These are phyloP conservation scores for Pilaira anomala DNA, from an alignment of 192 early-diverging fungal species.

Conservation along the genomic window DNA sequence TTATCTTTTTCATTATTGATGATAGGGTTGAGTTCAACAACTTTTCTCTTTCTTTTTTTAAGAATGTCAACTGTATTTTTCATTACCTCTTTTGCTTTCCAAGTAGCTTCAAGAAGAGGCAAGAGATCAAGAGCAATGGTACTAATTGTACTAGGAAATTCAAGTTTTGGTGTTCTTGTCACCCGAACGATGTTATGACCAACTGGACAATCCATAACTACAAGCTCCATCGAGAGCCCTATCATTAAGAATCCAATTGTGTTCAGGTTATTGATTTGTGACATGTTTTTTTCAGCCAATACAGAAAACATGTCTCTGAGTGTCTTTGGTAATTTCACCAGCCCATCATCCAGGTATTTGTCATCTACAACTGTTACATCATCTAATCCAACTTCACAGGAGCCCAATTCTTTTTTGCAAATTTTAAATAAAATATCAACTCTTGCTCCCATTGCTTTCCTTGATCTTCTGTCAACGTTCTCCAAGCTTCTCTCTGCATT, in stretches of 20 bases:
- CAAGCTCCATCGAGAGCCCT: not conserved
- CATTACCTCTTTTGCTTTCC: constrained; percentile 9
- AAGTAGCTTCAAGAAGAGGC: constrained; percentile 4
- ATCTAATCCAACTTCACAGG: not conserved
- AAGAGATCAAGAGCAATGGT: not conserved
- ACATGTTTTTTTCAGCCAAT: not conserved
- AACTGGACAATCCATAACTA: constrained; percentile 1
- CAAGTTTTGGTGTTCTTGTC: constrained; percentile 8
- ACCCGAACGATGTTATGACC: not conserved
- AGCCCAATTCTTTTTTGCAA: not conserved
- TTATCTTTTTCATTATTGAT: too few species aligned
- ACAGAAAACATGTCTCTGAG: not conserved
- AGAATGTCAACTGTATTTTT: not conserved
- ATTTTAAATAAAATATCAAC: constrained; percentile 2
- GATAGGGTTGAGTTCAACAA: too few species aligned
- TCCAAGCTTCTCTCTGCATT: not conserved
- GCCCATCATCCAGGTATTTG: constrained; percentile 3
- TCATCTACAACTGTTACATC: not conserved
- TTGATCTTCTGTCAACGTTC: not conserved
- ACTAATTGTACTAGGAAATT: not conserved
- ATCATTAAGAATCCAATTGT: constrained; percentile 2
- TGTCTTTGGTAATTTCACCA: not conserved
- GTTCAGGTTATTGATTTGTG: not conserved
- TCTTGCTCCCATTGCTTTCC: constrained; percentile 3
- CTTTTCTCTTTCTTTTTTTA: constrained; percentile 6